Evolutionary conservation across 495 filamentous ascomycete genomes (phyloP), one percentile per base, ranked within the genome.

Genomic region (Tuber calosporum): DNA sequence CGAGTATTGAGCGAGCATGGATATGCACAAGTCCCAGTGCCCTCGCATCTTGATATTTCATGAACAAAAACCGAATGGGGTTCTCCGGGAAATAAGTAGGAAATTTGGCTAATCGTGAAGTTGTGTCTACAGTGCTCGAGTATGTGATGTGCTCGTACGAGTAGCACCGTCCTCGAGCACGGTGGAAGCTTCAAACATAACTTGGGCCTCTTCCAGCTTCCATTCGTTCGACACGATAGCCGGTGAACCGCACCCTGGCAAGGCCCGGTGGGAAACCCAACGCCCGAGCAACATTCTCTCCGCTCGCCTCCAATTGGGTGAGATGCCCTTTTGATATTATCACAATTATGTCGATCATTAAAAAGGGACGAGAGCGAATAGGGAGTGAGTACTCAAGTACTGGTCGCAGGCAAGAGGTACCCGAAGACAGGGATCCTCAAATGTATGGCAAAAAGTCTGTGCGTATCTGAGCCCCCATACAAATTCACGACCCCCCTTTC

Each of bases 261-360:
- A 34, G 53, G 53, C 53, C 53, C 53, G 26, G 34, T 13, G 53
- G 26, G 30, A 62, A 62, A 34, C 53, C 53, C 53, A 62, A 26
- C 26, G 53, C 13, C 53, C 26, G 26, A 62, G 26, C 53, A 34
- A 34, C 15, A 62, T 62, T 62, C 53, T 34, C 53, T 62, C 53
- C 53, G 26, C 53, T 26, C 53, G 53, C 30, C 26, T 34, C 53
- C 53, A 62, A 62, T 62, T 62, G 53, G 53, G 3, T 62, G 53
- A 62, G 26, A 30, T 62, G 53, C 26, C 53, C 53, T 53, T 62
- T 26, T 34, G 53, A 62, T 62, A 62, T 62, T 62, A 62, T 62
- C 26, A 30, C 53, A 62, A 9, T 62, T 62, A 62, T 62, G 53
- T 34, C 53, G 53, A 62, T 62, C 53, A 62, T 62, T 13, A 62